A percentile compares a stretch with the other conserved stretches of the same genome.
Conservation (phyloP, 2,329 filamentous ascomycete species). For the Elsinoe batatas region DNA sequence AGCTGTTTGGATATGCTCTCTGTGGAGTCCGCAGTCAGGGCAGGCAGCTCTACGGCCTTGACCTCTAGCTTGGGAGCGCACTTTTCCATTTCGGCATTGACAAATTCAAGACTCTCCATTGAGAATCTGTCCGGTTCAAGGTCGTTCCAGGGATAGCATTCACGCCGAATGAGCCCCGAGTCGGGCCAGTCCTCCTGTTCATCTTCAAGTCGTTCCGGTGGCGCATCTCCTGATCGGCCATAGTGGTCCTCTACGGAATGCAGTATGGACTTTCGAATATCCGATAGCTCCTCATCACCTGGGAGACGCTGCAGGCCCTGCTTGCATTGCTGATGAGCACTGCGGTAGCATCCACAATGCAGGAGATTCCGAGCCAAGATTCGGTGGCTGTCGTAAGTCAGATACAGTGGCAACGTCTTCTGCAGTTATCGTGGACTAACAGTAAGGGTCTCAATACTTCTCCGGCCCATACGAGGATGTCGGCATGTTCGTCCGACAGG, state of each 20-base stretch:
- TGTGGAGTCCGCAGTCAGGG: conserved; percentile 38
- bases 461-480: neutral
- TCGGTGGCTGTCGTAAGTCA: conserved; percentile 7
- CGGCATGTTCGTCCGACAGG: neutral
- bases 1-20: conserved; percentile 52
- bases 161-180: conserved; percentile 56
- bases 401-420: neutral
- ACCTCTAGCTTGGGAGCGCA: conserved; percentile 78
- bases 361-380: conserved; percentile 44
- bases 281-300: conserved; percentile 45
- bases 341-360: conserved; percentile 53
- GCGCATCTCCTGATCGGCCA: neutral
- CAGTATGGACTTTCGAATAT: conserved; percentile 44
- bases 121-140: conserved; percentile 50
- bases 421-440: neutral
- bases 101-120: conserved; percentile 46
- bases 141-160: conserved; percentile 55
- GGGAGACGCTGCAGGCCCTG: conserved; percentile 50
- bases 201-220: conserved; percentile 8
- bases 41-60: conserved; percentile 62
- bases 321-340: conserved; percentile 55
- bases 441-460: neutral
- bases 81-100: conserved; percentile 59
- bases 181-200: conserved; percentile 50
- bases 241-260: conserved; percentile 18